Evolutionary conservation across 345 rosid genomes (phyloP).

Genomic region (Aquilaria sinensis): DNA sequence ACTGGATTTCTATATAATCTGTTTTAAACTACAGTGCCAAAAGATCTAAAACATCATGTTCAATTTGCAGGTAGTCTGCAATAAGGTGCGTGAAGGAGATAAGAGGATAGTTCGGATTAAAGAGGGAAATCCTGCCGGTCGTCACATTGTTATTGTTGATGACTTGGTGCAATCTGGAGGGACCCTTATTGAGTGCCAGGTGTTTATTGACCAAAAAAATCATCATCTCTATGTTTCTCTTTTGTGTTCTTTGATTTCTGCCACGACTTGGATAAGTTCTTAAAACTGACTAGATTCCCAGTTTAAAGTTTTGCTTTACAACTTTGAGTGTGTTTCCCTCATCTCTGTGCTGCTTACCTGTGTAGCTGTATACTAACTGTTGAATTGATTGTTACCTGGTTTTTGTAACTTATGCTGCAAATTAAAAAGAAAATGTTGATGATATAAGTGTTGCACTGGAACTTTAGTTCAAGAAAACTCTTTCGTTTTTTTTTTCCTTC

Average conservation of each 20-base stretch:
- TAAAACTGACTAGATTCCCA: not conserved
- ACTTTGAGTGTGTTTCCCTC: too few species aligned
- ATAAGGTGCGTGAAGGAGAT: slow-evolving; percentile 95
- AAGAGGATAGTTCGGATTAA: slow-evolving; percentile 82
- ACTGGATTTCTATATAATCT: not conserved
- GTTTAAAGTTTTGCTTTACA: too few species aligned
- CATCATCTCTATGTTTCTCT: not conserved
- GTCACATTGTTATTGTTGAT: slow-evolving; percentile 92
- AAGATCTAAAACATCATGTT: slow-evolving; percentile 13
- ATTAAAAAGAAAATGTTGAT: too few species aligned
- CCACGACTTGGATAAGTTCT: not conserved
- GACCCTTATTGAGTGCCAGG: slow-evolving; percentile 98
- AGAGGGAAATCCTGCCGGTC: slow-evolving; percentile 90
- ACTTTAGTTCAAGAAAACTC: not conserved
- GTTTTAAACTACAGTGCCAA: not conserved
- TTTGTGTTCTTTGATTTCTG: not conserved
- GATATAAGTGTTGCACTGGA: not conserved
- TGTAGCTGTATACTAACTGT: too few species aligned
- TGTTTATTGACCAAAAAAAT: slow-evolving; percentile 16
- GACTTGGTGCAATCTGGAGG: slow-evolving; percentile 98
- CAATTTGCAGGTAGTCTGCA: slow-evolving; percentile 75
- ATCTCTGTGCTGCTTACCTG: too few species aligned
- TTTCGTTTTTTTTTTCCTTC: not conserved
- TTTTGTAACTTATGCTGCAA: not conserved
- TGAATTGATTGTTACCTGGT: not conserved